Evolutionary conservation across 257 asterid genomes (phyloP).

Genomic region (Eucommia ulmoides): DNA sequence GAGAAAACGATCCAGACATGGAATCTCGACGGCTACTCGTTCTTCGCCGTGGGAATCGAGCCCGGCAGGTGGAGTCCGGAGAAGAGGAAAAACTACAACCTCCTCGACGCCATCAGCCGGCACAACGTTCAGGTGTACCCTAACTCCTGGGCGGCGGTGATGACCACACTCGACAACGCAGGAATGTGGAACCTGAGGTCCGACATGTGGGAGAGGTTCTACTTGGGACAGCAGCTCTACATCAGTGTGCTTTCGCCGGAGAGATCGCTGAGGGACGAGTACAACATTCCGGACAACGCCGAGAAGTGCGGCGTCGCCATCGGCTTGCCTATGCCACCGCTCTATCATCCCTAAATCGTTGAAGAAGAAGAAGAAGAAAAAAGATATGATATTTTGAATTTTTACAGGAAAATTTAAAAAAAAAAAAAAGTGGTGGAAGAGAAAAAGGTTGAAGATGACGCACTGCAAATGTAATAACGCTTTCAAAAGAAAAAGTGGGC

Average conservation of each 20-base stretch:
- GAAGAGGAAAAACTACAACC: neutral
- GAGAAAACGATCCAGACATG: neutral
- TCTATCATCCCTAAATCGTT: neutral
- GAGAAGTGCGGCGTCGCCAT: neutral
- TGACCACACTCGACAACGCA: neutral
- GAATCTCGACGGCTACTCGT: neutral
- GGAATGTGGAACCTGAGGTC: conserved; percentile 1
- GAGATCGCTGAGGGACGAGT: neutral
- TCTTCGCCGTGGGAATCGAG: neutral
- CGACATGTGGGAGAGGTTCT: neutral
- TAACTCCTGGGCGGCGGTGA: neutral
- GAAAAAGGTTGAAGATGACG: too few relatives aligned
- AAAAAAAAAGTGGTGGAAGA: too few relatives aligned
- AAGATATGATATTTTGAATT: too few relatives aligned
- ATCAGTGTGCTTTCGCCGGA: neutral
- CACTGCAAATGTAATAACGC: too few relatives aligned
- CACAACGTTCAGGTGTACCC: neutral
- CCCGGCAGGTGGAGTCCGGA: neutral
- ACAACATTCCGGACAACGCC: neutral
- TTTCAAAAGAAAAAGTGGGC: too few relatives aligned
- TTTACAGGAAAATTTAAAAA: too few relatives aligned
- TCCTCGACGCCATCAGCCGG: neutral
- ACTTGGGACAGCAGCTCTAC: neutral
- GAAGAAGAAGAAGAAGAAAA: neutral
- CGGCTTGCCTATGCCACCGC: neutral